phyloP scores from a whole-genome alignment of 192 early-diverging fungal species.

The Diversispora eburnea region DNA sequence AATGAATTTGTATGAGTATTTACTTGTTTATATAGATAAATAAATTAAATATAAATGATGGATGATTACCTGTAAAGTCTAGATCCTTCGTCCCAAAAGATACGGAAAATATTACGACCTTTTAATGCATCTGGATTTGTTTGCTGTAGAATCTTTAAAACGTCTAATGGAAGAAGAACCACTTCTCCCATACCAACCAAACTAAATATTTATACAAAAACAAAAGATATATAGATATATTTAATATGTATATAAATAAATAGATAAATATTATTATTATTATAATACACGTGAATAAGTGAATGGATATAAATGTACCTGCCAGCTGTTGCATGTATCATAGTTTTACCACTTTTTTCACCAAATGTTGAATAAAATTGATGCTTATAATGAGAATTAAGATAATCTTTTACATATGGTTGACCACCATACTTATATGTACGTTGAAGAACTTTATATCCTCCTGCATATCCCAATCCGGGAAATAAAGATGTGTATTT shows the following conservation, averaged over 20 bases:
- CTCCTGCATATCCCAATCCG: constrained; percentile 94
- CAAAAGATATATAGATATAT: neutral
- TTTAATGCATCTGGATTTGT: constrained; percentile 85
- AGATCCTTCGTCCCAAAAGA: constrained; percentile 85
- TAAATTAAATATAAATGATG: neutral
- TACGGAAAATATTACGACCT: constrained; percentile 72
- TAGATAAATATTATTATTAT: no score
- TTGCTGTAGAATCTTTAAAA: constrained; percentile 98
- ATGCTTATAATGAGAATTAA: constrained; percentile 77
- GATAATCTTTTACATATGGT: constrained; percentile 89
- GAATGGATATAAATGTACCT: constrained; percentile 32
- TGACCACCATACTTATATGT: constrained; percentile 99
- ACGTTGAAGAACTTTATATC: constrained; percentile 97
- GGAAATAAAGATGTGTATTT: constrained; percentile 97
- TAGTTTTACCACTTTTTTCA: constrained; percentile 90
- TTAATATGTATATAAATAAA: no score
- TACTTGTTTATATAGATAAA: neutral
- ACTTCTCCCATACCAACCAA: constrained; percentile 97
- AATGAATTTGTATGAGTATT: neutral
- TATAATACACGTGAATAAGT: no score
- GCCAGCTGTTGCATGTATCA: constrained; percentile 98
- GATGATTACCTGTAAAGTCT: constrained; percentile 76
- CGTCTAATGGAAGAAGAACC: constrained; percentile 92
- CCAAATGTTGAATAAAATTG: constrained; percentile 81
- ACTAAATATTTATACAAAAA: constrained; percentile 40